These are phyloP conservation scores for Strobilomyces echinocephalus DNA, from an alignment of 768 basidiomycete genomes.

Conservation along the genomic window DNA sequence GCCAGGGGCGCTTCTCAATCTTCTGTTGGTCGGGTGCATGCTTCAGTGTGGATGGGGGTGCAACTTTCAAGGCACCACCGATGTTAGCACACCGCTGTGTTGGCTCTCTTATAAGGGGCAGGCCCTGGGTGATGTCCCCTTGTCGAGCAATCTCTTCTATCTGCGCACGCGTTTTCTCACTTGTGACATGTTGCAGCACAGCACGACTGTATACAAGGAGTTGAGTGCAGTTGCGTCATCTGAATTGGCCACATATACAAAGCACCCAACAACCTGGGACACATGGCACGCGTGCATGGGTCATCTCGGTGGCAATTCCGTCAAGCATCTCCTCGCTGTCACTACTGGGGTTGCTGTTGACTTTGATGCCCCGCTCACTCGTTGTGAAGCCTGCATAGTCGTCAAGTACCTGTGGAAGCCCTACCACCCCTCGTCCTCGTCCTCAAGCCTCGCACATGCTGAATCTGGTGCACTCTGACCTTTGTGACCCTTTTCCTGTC, in stretches of 20 bases:
- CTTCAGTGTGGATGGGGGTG: background rate
- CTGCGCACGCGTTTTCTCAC: fast-evolving
- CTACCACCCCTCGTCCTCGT: background rate
- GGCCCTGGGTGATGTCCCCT: background rate
- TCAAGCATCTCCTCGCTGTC: fast-evolving
- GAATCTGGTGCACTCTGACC: conserved; percentile 27
- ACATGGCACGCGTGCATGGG: background rate
- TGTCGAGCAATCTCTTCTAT: background rate
- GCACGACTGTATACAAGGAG: too few relatives aligned
- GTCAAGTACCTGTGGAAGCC: background rate
- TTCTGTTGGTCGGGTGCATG: background rate
- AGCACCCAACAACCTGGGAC: background rate
- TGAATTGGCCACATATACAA: background rate
- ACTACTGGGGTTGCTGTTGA: background rate
- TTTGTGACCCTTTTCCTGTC: conserved; percentile 23
- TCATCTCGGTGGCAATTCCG: background rate
- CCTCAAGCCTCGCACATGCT: background rate
- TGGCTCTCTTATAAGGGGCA: background rate
- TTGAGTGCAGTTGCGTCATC: too few relatives aligned
- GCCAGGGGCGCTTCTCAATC: fast-evolving
- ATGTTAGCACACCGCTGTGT: fast-evolving
- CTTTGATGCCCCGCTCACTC: fast-evolving
- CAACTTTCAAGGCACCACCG: background rate
- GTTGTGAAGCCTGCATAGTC: background rate
- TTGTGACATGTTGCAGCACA: too few relatives aligned